Percentiles rank a stretch among this genome's conserved stretches.
phyloP scores from a whole-genome alignment of 2,329 filamentous ascomycete species.

The Cladosporium oxysporum region DNA sequence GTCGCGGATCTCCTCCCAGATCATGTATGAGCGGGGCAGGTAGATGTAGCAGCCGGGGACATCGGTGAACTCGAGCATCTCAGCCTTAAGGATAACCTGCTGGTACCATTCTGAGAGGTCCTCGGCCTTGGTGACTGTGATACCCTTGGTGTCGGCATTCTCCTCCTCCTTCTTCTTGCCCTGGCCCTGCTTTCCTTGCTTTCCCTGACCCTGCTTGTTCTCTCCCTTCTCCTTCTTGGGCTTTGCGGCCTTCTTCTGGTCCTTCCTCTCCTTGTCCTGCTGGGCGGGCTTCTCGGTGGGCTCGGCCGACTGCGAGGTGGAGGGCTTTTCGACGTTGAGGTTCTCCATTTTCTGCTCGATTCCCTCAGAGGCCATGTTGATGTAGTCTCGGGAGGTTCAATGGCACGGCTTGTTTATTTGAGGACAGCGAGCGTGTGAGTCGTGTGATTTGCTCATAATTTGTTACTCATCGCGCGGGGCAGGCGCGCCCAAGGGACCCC shows the following conservation, averaged over 20 bases:
- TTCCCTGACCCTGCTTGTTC: slow-evolving; percentile 21
- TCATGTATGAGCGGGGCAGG: slow-evolving; percentile 67
- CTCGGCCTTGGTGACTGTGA: slow-evolving; percentile 79
- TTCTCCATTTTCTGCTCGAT: slow-evolving; percentile 33
- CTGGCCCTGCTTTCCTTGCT: slow-evolving; percentile 26
- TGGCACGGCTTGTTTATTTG: slow-evolving; percentile 6
- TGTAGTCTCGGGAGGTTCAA: slow-evolving; percentile 13
- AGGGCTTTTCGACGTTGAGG: slow-evolving; percentile 27
- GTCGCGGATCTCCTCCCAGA: slow-evolving; percentile 67
- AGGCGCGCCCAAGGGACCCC: background rate
- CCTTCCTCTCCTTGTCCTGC: slow-evolving; percentile 39
- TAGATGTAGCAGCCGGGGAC: slow-evolving; percentile 97
- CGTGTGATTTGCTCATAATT: background rate
- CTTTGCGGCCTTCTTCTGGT: slow-evolving; percentile 35
- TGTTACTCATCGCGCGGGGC: slow-evolving; percentile 6
- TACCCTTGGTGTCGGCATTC: slow-evolving; percentile 73
- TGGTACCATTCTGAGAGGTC: slow-evolving; percentile 97
- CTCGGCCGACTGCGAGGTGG: slow-evolving; percentile 25
- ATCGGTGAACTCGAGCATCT: slow-evolving; percentile 98
- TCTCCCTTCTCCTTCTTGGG: slow-evolving; percentile 21
- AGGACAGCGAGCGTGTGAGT: slow-evolving; percentile 10
- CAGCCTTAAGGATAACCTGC: slow-evolving; percentile 93
- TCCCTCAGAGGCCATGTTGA: slow-evolving; percentile 25
- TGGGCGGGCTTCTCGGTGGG: slow-evolving; percentile 36
- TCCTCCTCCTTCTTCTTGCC: slow-evolving; percentile 51